Evolutionary conservation across 2,329 filamentous ascomycete species (phyloP), one percentile per base, ranked within the genome.

Genomic region (Aureobasidium sp.): DNA sequence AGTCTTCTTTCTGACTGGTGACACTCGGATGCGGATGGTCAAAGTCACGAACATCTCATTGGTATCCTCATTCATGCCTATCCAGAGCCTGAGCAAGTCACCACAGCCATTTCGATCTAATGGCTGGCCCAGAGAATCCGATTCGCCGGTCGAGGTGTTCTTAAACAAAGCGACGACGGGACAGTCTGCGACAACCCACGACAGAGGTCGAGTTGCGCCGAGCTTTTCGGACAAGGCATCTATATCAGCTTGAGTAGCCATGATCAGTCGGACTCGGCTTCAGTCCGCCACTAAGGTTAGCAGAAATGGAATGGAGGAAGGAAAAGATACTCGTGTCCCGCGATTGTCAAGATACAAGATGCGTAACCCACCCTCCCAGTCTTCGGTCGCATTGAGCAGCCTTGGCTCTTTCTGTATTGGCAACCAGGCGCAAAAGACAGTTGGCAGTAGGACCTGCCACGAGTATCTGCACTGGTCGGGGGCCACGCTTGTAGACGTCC

Each of bases 381-480:
- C 53, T 56, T 56, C 13, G 24, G 26, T 55, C 3, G 37, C 15
- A 9, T 26, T 3, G 53, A 56, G 53, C 27, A 56, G 53, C 53
- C 53, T 56, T 56, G 53, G 36, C 53, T 56, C 51, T 55, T 34
- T 55, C 1, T 29, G 51, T 29, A 29, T 6, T 4, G n/a, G 9
- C 10, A 15, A 34, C 47, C n/a, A 2, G 2, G 6, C 26, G 44
- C 8, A 29, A 7, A 10, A 20, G 51, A 55, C 26, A 3, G 17
- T 12, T 24, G 24, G 13, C 39, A 44, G 27, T n/a, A 24, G 12
- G 29, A 26, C 13, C 39, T 48, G 26, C 56, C 56, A 59, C 56
- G 56, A 41, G 56, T 50, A 48, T 48, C 32, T 39, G 56, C 56
- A 59, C 56, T 27, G 44, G 44, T 50, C 43, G 56, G 56, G 41